Conservation (phyloP, 495 filamentous ascomycete genomes). For the Aspergillus campestris region DNA sequence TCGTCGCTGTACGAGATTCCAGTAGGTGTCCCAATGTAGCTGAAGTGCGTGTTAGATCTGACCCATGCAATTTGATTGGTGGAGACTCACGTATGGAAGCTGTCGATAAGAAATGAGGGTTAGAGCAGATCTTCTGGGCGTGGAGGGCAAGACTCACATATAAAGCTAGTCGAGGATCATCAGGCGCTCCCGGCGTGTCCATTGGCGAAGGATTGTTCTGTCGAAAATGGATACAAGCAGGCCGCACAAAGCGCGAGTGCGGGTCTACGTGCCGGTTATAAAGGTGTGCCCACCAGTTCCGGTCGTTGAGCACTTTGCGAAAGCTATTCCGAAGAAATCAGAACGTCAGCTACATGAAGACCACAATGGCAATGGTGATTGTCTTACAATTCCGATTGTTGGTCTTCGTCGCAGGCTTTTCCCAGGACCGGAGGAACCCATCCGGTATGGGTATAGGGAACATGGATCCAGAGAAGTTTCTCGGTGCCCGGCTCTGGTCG, state of each 20-base stretch:
- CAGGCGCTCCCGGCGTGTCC: constrained; percentile 8
- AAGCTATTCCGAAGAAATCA: constrained; percentile 18
- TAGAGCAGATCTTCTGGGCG: too few species aligned
- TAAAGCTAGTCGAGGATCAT: constrained; percentile 29
- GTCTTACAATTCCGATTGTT: constrained; percentile 21
- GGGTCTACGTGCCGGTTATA: constrained; percentile 39
- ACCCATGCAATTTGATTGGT: constrained; percentile 9
- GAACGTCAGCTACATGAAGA: neutral
- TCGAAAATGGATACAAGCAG: constrained; percentile 28
- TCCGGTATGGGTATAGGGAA: constrained; percentile 56
- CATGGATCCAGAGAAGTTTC: constrained; percentile 58
- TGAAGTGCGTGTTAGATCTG: constrained; percentile 21
- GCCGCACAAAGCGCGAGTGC: constrained; percentile 37
- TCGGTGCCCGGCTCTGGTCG: constrained; percentile 32
- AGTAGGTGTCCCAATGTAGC: constrained; percentile 62
- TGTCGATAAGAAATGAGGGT: neutral
- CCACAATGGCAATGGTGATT: neutral
- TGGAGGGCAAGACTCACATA: constrained; percentile 26
- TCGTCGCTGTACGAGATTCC: constrained; percentile 49
- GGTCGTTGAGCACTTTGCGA: constrained; percentile 41
- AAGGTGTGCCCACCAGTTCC: constrained; percentile 39
- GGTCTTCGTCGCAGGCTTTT: constrained; percentile 17
- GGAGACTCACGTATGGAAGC: constrained; percentile 20
- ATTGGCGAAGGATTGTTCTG: constrained; percentile 21
- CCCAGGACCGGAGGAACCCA: constrained; percentile 47